phyloP scores from a whole-genome alignment of 75 land plant genomes.

The Pseudotsuga menziesii region DNA sequence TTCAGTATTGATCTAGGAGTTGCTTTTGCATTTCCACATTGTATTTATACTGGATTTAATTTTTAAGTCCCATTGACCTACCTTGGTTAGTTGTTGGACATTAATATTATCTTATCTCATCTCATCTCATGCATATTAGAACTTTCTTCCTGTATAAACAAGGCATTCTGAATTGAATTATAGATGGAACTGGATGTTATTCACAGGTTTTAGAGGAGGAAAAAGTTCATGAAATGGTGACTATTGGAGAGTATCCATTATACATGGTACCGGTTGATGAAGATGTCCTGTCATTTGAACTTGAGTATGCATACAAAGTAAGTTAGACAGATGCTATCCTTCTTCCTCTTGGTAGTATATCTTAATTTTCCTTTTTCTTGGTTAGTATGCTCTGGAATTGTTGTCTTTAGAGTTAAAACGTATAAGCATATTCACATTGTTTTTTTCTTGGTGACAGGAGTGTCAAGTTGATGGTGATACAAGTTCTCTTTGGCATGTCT shows the following conservation, averaged over 20 bases:
- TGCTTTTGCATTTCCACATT: no score
- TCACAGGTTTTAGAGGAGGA: slow-evolving; percentile 86
- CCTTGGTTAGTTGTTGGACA: no score
- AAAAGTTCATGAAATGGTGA: slow-evolving; percentile 65
- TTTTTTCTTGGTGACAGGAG: slow-evolving; percentile 46
- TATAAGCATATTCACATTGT: background rate
- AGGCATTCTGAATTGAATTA: no score
- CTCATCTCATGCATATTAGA: no score
- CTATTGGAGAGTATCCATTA: slow-evolving; percentile 86
- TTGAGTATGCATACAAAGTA: slow-evolving; percentile 76
- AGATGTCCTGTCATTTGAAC: slow-evolving; percentile 94
- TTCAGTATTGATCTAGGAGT: no score
- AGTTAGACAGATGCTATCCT: slow-evolving; percentile 4
- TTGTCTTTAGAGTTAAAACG: slow-evolving; percentile 9
- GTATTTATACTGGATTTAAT: no score
- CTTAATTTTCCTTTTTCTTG: slow-evolving; percentile 3
- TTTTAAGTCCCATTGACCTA: no score
- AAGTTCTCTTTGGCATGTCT: slow-evolving; percentile 87
- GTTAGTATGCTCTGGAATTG: slow-evolving; percentile 4
- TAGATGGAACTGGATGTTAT: background rate
- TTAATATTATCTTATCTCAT: no score
- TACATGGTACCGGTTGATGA: slow-evolving; percentile 89
- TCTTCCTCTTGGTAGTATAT: background rate
- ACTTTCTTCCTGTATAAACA: no score
- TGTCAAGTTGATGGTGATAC: slow-evolving; percentile 87